Conservation (phyloP, 176 grass and related monocot genomes). For the Elymus sibiricus region DNA sequence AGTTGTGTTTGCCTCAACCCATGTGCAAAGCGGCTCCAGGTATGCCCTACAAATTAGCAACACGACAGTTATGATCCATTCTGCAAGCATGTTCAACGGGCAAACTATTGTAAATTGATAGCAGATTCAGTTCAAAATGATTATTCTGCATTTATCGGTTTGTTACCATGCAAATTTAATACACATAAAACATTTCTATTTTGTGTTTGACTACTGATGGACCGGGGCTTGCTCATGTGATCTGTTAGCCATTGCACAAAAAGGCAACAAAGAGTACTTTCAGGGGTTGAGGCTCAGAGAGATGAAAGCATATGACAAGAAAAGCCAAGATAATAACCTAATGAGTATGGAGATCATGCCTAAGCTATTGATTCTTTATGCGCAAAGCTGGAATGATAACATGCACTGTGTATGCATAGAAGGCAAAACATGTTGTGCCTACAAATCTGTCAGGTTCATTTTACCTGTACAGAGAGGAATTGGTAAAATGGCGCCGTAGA, state of each 20-base stretch:
- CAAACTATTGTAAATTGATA: neutral
- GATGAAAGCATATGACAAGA: conserved; percentile 25
- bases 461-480: conserved; percentile 88
- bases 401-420: neutral
- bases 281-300: neutral
- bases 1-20: conserved; percentile 69
- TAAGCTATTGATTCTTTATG: conserved; percentile 1
- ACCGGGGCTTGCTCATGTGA: neutral
- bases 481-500: conserved; percentile 66
- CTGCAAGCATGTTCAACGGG: conserved; percentile 17
- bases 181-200: neutral
- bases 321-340: neutral
- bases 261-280: neutral
- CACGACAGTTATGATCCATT: conserved; percentile 16
- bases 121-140: neutral
- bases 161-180: conserved; percentile 1
- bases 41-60: conserved; percentile 68
- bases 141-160: conserved; percentile 1
- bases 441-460: conserved; percentile 4
- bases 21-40: conserved; percentile 79
- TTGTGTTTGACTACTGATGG: neutral
- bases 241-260: neutral
- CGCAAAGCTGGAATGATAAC: conserved; percentile 4
- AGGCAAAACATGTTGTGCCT: conserved; percentile 2
- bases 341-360: conserved; percentile 13